phyloP scores from a whole-genome alignment of 1,139 yeast species.

The Nakaseomyces bracarensis region DNA sequence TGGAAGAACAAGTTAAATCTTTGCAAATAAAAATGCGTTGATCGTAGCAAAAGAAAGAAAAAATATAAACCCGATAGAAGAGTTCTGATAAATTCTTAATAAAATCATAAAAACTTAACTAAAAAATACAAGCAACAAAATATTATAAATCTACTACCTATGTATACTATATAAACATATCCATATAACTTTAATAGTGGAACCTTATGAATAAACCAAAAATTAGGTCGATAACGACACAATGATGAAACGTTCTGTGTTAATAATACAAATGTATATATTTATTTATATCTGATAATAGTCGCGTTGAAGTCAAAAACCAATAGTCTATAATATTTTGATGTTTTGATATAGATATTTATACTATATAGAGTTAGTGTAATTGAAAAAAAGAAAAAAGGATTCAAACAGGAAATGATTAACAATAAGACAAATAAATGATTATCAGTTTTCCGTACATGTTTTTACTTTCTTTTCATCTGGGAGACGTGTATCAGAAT shows the following conservation, averaged over 20 bases:
- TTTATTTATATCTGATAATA: no score
- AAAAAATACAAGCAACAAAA: background rate
- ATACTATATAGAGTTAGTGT: background rate
- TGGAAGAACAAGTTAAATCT: constrained; percentile 66
- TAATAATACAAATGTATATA: no score
- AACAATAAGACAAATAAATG: background rate
- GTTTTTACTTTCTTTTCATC: background rate
- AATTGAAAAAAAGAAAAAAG: background rate
- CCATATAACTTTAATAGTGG: no score
- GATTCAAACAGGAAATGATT: background rate
- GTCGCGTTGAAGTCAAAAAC: no score
- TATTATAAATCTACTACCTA: no score
- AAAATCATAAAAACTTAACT: no score
- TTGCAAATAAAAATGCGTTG: constrained; percentile 45
- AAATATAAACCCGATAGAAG: background rate
- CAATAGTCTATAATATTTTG: background rate
- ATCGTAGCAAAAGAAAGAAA: background rate
- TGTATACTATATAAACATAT: no score
- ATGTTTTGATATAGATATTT: background rate
- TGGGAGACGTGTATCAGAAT: no score
- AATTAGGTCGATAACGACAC: no score
- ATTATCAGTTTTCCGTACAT: background rate
- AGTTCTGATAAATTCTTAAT: no score
- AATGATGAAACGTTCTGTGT: no score
- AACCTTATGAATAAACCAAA: no score